Conservation (phyloP, 2,329 filamentous ascomycete genomes). For the Colletotrichum sidae region DNA sequence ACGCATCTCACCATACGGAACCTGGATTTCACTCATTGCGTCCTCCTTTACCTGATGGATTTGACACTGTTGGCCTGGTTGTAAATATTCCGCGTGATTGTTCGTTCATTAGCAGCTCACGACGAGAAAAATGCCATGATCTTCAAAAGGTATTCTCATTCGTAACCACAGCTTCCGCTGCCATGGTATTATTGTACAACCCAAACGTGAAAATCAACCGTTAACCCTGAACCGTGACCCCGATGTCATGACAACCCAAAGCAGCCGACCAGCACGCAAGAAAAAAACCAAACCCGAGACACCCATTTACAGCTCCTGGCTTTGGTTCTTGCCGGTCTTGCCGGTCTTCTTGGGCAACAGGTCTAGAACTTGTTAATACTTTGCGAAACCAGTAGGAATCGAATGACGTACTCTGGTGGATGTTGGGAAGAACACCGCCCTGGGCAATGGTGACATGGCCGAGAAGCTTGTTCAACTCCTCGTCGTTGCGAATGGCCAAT, state of each 20-base stretch:
- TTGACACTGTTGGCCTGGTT: too few species aligned
- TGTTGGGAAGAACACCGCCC: constrained; percentile 96
- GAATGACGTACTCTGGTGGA: constrained; percentile 86
- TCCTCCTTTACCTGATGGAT: too few species aligned
- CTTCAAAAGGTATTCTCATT: constrained; percentile 68
- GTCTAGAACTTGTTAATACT: constrained; percentile 70
- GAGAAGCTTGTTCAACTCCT: constrained; percentile 99
- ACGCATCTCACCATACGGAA: too few species aligned
- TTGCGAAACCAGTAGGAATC: not conserved
- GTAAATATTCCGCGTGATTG: too few species aligned
- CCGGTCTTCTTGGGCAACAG: constrained; percentile 99
- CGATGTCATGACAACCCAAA: constrained; percentile 85
- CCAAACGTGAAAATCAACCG: constrained; percentile 68
- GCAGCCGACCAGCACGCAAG: constrained; percentile 65
- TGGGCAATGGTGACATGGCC: constrained; percentile 97
- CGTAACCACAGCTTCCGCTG: constrained; percentile 64
- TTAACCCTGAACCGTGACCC: constrained; percentile 84
- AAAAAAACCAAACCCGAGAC: constrained; percentile 64
- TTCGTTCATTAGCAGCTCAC: too few species aligned
- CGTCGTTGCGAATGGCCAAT: constrained; percentile 98
- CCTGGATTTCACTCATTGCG: too few species aligned
- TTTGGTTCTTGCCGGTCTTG: constrained; percentile 91
- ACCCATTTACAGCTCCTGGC: constrained; percentile 88
- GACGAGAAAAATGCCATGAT: constrained; percentile 38
- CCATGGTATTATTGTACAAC: constrained; percentile 81